These are phyloP conservation scores for Babesia sp. DNA, from an alignment of 169 alveolate species.

Conservation along the genomic window DNA sequence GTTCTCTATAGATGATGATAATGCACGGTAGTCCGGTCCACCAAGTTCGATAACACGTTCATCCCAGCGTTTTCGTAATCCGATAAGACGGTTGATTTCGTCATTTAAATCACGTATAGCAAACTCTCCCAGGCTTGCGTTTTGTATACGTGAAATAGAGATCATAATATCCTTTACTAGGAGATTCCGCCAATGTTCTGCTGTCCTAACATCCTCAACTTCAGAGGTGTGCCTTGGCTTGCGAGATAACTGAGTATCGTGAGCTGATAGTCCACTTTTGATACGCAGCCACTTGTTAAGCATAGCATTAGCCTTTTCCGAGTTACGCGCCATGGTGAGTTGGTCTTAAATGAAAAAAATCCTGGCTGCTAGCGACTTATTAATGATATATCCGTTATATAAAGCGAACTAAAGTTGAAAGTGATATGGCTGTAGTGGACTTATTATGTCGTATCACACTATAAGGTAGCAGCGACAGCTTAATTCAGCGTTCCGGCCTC, in stretches of 20 bases:
- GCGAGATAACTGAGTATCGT: conserved; percentile 26
- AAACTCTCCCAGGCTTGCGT: conserved; percentile 91
- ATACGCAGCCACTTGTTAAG: conserved; percentile 66
- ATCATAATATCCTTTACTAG: conserved; percentile 82
- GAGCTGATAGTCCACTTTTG: conserved; percentile 51
- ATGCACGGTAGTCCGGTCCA: conserved; percentile 81
- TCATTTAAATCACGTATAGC: conserved; percentile 92
- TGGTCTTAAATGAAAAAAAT: neutral
- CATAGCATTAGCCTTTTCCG: conserved; percentile 69
- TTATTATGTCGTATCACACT: too few relatives aligned
- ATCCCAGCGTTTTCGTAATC: conserved; percentile 89
- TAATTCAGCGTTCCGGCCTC: too few relatives aligned
- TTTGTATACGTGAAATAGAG: conserved; percentile 87
- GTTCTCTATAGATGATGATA: conserved; percentile 45
- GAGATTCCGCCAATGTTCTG: conserved; percentile 64
- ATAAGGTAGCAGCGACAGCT: too few relatives aligned
- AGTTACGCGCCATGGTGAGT: conserved; percentile 50
- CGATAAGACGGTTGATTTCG: conserved; percentile 89
- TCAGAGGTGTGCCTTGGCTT: conserved; percentile 63
- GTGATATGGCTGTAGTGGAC: too few relatives aligned
- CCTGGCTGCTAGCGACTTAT: too few relatives aligned
- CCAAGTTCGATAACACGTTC: conserved; percentile 89
- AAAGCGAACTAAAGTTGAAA: too few relatives aligned
- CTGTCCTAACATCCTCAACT: conserved; percentile 38
- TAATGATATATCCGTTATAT: too few relatives aligned